phyloP scores from a whole-genome alignment of 768 basidiomycete genomes.

The Pisolithus microcarpus region DNA sequence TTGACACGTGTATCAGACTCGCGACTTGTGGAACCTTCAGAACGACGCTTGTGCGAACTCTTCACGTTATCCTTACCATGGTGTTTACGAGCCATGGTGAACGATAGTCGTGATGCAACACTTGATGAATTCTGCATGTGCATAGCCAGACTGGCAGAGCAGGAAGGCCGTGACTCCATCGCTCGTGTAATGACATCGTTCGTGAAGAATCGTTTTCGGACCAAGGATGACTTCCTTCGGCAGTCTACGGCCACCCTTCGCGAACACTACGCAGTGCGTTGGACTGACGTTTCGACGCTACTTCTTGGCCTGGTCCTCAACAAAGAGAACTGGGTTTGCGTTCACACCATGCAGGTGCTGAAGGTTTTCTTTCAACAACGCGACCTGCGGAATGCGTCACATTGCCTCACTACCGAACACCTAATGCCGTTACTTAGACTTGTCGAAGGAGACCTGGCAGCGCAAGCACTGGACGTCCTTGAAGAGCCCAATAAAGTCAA shows the following conservation, averaged over 20 bases:
- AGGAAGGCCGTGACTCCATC: constrained; percentile 71
- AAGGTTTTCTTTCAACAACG: constrained; percentile 85
- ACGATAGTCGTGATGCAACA: constrained; percentile 49
- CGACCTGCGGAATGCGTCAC: constrained; percentile 67
- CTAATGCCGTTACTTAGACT: constrained; percentile 87
- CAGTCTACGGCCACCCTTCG: constrained; percentile 81
- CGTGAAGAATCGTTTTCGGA: constrained; percentile 79
- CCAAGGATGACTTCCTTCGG: constrained; percentile 87
- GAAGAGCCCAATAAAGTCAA: constrained; percentile 83
- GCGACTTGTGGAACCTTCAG: constrained; percentile 62
- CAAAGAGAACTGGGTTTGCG: constrained; percentile 69
- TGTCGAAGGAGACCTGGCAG: constrained; percentile 78
- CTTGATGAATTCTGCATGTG: constrained; percentile 67
- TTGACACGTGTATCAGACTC: constrained; percentile 55
- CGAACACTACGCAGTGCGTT: constrained; percentile 72
- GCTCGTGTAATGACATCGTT: constrained; percentile 86
- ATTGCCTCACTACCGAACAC: constrained; percentile 74
- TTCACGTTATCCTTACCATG: constrained; percentile 82
- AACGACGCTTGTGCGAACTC: constrained; percentile 69
- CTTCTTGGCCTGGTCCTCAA: constrained; percentile 87
- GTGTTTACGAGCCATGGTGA: constrained; percentile 75
- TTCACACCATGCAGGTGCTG: constrained; percentile 80
- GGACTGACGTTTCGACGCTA: constrained; percentile 76
- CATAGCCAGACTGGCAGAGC: constrained; percentile 63
- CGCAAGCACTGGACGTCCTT: constrained; percentile 85